Evolutionary conservation across 2,329 filamentous ascomycete genomes (phyloP).

Genomic region (Didymella exigua): DNA sequence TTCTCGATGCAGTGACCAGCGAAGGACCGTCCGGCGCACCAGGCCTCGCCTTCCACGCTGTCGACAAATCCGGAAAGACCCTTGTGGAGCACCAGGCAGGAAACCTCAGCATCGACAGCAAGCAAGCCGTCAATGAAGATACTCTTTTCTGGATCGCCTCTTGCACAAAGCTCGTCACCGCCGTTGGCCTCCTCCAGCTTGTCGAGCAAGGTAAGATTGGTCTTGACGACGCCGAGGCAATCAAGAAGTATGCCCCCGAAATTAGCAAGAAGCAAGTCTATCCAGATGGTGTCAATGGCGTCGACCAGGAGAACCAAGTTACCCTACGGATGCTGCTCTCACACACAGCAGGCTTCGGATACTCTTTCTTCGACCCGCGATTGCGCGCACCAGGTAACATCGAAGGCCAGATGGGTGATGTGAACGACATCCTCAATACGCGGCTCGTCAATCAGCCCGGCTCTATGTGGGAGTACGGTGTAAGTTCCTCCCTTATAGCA

Average conservation of each 20-base stretch:
- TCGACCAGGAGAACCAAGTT: conserved; percentile 51
- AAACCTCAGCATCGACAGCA: conserved; percentile 45
- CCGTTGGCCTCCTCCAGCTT: conserved; percentile 43
- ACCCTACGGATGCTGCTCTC: conserved; percentile 58
- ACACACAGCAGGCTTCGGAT: conserved; percentile 59
- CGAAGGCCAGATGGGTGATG: conserved; percentile 64
- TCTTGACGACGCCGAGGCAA: conserved; percentile 42
- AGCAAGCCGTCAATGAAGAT: conserved; percentile 64
- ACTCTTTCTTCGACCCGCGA: conserved; percentile 56
- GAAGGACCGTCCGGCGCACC: conserved; percentile 44
- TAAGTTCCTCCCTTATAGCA: conserved; percentile 21
- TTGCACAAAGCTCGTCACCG: conserved; percentile 52
- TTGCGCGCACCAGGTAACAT: conserved; percentile 54
- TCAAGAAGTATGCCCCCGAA: conserved; percentile 43
- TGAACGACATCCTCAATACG: conserved; percentile 56
- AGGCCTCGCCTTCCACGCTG: conserved; percentile 53
- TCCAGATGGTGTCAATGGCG: conserved; percentile 42
- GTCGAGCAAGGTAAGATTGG: conserved; percentile 45
- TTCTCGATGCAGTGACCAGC: conserved; percentile 36
- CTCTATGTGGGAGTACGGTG: conserved; percentile 63
- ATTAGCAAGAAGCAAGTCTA: conserved; percentile 51
- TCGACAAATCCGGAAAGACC: conserved; percentile 52
- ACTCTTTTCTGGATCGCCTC: conserved; percentile 65
- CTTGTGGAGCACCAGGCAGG: conserved; percentile 52
- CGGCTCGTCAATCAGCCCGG: conserved; percentile 69